These are phyloP conservation scores for Podospora comata DNA, from an alignment of 495 filamentous ascomycete genomes.

Conservation along the genomic window DNA sequence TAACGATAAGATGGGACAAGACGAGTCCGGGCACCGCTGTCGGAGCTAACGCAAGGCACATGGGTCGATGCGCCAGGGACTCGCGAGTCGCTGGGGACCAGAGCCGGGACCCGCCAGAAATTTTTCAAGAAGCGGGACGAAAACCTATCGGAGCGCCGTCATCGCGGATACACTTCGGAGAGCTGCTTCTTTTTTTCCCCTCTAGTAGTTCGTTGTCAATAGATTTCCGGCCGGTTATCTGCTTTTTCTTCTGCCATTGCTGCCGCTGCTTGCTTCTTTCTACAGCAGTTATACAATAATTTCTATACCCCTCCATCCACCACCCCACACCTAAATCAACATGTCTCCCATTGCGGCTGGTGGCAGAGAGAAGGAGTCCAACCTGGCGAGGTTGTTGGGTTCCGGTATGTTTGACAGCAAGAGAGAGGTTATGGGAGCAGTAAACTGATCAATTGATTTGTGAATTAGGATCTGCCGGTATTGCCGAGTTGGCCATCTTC, in stretches of 20 bases:
- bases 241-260: conserved; percentile 1
- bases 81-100: not conserved
- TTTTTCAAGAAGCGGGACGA: conserved; percentile 5
- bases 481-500: conserved; percentile 94
- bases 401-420: conserved; percentile 61
- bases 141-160: conserved; percentile 9
- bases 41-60: conserved; percentile 8
- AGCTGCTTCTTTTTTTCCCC: not conserved
- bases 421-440: not conserved
- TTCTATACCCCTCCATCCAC: conserved; percentile 1
- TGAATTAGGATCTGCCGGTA: conserved; percentile 77
- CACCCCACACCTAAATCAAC: conserved; percentile 16
- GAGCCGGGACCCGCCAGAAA: conserved; percentile 7
- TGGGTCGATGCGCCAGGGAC: conserved; percentile 2
- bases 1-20: not conserved
- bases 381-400: conserved; percentile 78
- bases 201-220: not conserved
- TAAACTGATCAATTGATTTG: not conserved
- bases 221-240: not conserved
- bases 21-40: not conserved
- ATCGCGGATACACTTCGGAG: not conserved
- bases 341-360: conserved; percentile 48
- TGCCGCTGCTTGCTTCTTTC: not conserved
- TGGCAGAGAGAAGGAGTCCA: conserved; percentile 82
- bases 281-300: conserved; percentile 1